Evolutionary conservation across 1,284 basidiomycete species (phyloP).

Genomic region (Malassezia nana): DNA sequence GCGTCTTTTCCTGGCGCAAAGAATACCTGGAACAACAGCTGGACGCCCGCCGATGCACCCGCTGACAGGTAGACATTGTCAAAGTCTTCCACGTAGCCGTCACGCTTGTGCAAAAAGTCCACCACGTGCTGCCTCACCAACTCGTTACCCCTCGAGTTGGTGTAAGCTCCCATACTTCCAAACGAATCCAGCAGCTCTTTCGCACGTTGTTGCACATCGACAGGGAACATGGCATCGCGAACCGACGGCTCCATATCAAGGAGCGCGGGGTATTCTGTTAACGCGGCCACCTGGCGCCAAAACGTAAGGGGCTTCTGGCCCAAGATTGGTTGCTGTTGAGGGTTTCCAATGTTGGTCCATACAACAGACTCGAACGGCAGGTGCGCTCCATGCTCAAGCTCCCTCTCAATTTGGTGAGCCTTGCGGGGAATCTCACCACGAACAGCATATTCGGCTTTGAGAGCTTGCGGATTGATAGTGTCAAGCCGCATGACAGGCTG

Average conservation of each 20-base stretch:
- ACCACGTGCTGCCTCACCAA: conserved; percentile 80
- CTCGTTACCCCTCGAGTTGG: conserved; percentile 85
- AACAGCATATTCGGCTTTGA: conserved; percentile 88
- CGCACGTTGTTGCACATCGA: conserved; percentile 74
- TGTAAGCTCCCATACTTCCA: conserved; percentile 89
- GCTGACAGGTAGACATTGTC: conserved; percentile 84
- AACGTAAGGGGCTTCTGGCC: conserved; percentile 90
- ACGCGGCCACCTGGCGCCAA: conserved; percentile 76
- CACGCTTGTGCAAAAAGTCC: conserved; percentile 62
- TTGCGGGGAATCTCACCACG: conserved; percentile 88
- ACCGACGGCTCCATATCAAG: conserved; percentile 54
- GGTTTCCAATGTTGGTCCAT: conserved; percentile 94
- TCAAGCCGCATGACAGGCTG: conserved; percentile 11
- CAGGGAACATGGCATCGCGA: conserved; percentile 59
- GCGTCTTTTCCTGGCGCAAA: conserved; percentile 60
- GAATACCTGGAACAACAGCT: conserved; percentile 72
- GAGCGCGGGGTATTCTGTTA: conserved; percentile 84
- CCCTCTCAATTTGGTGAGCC: conserved; percentile 63
- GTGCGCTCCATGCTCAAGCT: conserved; percentile 29
- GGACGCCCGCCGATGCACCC: conserved; percentile 84
- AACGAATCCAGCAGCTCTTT: conserved; percentile 71
- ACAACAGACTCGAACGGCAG: conserved; percentile 83
- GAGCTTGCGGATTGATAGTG: conserved; percentile 65
- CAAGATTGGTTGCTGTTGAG: conserved; percentile 77
- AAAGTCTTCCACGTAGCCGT: conserved; percentile 63